A percentile compares a stretch with the other conserved stretches of the same genome.
Evolutionary conservation across 2,329 filamentous ascomycete species (phyloP).

Genomic region (Metarhizium humberi): DNA sequence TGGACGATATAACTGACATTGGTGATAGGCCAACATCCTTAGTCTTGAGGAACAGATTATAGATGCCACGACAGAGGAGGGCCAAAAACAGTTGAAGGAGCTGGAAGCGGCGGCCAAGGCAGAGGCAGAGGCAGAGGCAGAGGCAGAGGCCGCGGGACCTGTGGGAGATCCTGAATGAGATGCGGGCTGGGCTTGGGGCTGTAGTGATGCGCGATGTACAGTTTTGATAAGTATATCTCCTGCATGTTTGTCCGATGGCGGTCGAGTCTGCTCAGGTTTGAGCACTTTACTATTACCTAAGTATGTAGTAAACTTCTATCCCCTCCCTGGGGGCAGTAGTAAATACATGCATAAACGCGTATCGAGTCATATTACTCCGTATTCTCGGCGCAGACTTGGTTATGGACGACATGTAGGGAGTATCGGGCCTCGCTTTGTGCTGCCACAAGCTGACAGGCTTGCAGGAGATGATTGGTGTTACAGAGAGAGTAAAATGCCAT

Average conservation of each 20-base stretch:
- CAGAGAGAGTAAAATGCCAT: too few relatives aligned
- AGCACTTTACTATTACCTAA: too few relatives aligned
- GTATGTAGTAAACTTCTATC: too few relatives aligned
- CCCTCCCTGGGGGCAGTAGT: too few relatives aligned
- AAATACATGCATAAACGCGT: too few relatives aligned
- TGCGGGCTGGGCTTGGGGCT: background rate
- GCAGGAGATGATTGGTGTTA: too few relatives aligned
- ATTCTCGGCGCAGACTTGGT: too few relatives aligned
- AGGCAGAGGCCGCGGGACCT: slow-evolving; percentile 1
- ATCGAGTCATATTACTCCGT: too few relatives aligned
- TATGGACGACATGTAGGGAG: too few relatives aligned
- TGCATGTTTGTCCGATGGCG: background rate
- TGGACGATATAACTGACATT: background rate
- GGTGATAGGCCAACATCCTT: slow-evolving; percentile 63
- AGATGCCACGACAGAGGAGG: slow-evolving; percentile 85
- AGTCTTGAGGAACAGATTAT: slow-evolving; percentile 90
- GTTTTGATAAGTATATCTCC: background rate
- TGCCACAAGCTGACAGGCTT: too few relatives aligned
- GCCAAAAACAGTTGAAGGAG: slow-evolving; percentile 66
- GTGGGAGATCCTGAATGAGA: slow-evolving; percentile 6
- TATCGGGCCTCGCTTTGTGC: too few relatives aligned
- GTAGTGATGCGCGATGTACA: background rate
- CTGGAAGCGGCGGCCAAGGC: slow-evolving; percentile 46
- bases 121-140: slow-evolving; percentile 12
- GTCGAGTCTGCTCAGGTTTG: background rate